A percentile compares a stretch with the other conserved stretches of the same genome.
Conservation (phyloP, 1,284 basidiomycete species). For the Laetiporus sulphureus region DNA sequence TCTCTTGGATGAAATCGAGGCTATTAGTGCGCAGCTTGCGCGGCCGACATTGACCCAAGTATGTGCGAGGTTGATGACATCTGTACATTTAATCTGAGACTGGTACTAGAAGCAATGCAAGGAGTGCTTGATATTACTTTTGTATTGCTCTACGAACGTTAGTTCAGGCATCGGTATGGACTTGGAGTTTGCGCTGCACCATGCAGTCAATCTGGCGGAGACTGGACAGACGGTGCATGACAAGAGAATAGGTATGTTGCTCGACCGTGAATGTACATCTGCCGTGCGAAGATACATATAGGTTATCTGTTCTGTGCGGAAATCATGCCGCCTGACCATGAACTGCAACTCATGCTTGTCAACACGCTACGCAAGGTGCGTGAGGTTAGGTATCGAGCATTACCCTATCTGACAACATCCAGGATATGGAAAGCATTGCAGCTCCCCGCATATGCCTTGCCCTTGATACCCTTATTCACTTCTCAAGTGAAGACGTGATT, state of each 20-base stretch:
- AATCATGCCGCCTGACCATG: slow-evolving; percentile 59
- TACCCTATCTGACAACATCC: slow-evolving; percentile 4
- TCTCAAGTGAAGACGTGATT: slow-evolving; percentile 55
- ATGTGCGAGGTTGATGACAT: slow-evolving; percentile 22
- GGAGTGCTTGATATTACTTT: slow-evolving; percentile 54
- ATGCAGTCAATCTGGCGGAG: slow-evolving; percentile 68
- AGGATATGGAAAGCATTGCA: slow-evolving; percentile 61
- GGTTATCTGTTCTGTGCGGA: slow-evolving; percentile 72
- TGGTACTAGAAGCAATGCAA: slow-evolving; percentile 45
- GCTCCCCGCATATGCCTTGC: slow-evolving; percentile 60
- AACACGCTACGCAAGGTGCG: slow-evolving; percentile 73
- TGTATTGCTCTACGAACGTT: slow-evolving; percentile 59
- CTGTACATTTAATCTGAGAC: slow-evolving; percentile 10
- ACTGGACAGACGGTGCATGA: slow-evolving; percentile 52
- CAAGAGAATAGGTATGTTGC: slow-evolving; percentile 57
- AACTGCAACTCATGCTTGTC: slow-evolving; percentile 74
- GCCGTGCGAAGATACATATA: slow-evolving; percentile 22
- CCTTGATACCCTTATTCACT: slow-evolving; percentile 55
- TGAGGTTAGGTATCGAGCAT: not conserved
- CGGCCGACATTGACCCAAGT: slow-evolving; percentile 44
- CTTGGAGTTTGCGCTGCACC: slow-evolving; percentile 61
- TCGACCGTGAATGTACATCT: not conserved
- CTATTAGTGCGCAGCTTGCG: slow-evolving; percentile 44
- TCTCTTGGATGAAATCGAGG: slow-evolving; percentile 48
- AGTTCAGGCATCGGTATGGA: slow-evolving; percentile 34